A percentile compares a stretch with the other conserved stretches of the same genome.
These are phyloP conservation scores for Terfezia boudieri DNA, from an alignment of 495 filamentous ascomycete genomes.

Conservation along the genomic window DNA sequence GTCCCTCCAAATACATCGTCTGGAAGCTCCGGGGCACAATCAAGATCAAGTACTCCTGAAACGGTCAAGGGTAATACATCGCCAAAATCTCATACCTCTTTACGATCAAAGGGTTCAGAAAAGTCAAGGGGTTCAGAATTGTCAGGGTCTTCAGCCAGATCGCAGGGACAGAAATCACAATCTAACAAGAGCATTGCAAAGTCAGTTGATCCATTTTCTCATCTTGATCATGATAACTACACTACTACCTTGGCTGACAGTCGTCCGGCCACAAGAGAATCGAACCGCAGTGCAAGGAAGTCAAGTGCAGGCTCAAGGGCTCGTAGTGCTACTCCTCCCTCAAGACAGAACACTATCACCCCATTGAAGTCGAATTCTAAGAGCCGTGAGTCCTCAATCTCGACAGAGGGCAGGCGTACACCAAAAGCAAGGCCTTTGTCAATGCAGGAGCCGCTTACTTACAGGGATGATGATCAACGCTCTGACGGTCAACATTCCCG, in stretches of 20 bases:
- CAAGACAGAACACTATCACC: background rate
- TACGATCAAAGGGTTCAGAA: background rate
- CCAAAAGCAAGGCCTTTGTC: conserved; percentile 31
- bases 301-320: background rate
- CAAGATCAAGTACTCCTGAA: too few species aligned
- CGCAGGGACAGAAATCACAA: background rate
- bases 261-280: background rate
- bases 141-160: background rate
- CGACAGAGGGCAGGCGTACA: conserved; percentile 22
- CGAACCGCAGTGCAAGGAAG: too few species aligned
- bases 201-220: background rate
- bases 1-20: background rate
- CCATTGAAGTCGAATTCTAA: background rate
- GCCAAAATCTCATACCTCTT: background rate
- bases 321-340: background rate
- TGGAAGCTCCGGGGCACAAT: background rate
- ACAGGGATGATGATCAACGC: background rate
- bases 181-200: background rate
- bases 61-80: too few species aligned
- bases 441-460: conserved; percentile 1
- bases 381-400: conserved; percentile 12
- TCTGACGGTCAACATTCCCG: background rate
- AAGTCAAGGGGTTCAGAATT: background rate
- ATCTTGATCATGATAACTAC: background rate
- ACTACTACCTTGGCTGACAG: background rate